A percentile compares a stretch with the other conserved stretches of the same genome.
Evolutionary conservation across 805 yeast species (phyloP).

Genomic region (Lachancea dasiensis): DNA sequence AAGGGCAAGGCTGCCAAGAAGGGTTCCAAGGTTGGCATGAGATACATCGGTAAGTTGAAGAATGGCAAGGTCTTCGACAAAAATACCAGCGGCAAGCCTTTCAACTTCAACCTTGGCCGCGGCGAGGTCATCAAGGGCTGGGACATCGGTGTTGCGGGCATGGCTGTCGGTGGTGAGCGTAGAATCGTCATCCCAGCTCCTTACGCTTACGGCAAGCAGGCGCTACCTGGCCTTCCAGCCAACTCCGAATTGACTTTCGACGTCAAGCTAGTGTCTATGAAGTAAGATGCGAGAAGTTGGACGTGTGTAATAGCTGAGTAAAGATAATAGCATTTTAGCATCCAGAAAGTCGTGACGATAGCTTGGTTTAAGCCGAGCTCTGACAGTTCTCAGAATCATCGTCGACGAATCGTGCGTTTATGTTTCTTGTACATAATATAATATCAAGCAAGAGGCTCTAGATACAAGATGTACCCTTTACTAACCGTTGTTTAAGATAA

Average conservation of each 20-base stretch:
- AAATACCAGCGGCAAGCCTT: slow-evolving; percentile 96
- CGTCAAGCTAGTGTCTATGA: slow-evolving; percentile 85
- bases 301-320: neutral
- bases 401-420: too few species aligned
- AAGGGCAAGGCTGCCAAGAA: slow-evolving; percentile 82
- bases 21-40: slow-evolving; percentile 88
- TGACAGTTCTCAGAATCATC: too few species aligned
- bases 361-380: too few species aligned
- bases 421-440: too few species aligned
- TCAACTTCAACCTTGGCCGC: slow-evolving; percentile 81
- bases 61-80: slow-evolving; percentile 96
- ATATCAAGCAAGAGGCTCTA: too few species aligned
- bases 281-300: slow-evolving; percentile 42
- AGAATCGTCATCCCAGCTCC: slow-evolving; percentile 93
- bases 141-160: slow-evolving; percentile 98
- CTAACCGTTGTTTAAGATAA: too few species aligned
- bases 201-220: slow-evolving; percentile 92
- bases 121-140: slow-evolving; percentile 99
- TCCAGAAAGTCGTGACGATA: neutral
- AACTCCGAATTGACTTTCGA: slow-evolving; percentile 96
- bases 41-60: slow-evolving; percentile 96
- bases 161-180: slow-evolving; percentile 99
- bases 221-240: slow-evolving; percentile 95
- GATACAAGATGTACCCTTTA: too few species aligned
- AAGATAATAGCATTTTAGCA: neutral